phyloP scores from a whole-genome alignment of 768 basidiomycete genomes.

The Kwoniella newhampshirensis region DNA sequence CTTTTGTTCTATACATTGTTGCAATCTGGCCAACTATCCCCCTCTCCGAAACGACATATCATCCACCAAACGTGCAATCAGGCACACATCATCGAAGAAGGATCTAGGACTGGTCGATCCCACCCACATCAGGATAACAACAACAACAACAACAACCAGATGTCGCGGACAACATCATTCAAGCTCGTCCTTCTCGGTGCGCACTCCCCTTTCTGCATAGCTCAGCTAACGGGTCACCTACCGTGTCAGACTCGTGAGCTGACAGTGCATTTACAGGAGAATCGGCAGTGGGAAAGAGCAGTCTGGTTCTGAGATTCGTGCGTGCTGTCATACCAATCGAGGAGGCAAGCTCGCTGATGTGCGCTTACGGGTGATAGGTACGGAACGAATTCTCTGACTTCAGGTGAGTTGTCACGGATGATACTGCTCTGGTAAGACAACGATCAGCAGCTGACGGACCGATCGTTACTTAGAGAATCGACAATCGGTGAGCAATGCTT shows the following conservation, averaged over 20 bases:
- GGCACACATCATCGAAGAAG: too few relatives aligned
- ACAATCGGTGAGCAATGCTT: conserved; percentile 40
- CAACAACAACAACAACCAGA: conserved; percentile 53
- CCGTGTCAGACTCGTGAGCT: not conserved
- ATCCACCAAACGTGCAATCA: too few relatives aligned
- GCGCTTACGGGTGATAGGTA: conserved; percentile 33
- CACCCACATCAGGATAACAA: too few relatives aligned
- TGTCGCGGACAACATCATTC: conserved; percentile 68
- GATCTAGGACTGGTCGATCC: too few relatives aligned
- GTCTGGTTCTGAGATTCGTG: conserved; percentile 91
- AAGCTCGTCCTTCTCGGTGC: conserved; percentile 92
- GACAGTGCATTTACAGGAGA: conserved; percentile 64
- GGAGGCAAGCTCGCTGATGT: conserved; percentile 4
- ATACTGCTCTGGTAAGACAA: too few relatives aligned
- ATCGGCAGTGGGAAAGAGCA: conserved; percentile 92
- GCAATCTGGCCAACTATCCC: too few relatives aligned
- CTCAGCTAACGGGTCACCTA: too few relatives aligned
- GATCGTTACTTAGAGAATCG: conserved; percentile 38
- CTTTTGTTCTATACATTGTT: too few relatives aligned
- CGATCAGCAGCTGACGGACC: conserved; percentile 1
- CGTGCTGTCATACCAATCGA: conserved; percentile 44
- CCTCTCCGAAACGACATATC: too few relatives aligned
- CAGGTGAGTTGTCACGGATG: conserved; percentile 34
- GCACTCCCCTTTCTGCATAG: conserved; percentile 24
- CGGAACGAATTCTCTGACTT: conserved; percentile 55